phyloP scores from a whole-genome alignment of 768 basidiomycete genomes.

The Hirschioporus abietinus region DNA sequence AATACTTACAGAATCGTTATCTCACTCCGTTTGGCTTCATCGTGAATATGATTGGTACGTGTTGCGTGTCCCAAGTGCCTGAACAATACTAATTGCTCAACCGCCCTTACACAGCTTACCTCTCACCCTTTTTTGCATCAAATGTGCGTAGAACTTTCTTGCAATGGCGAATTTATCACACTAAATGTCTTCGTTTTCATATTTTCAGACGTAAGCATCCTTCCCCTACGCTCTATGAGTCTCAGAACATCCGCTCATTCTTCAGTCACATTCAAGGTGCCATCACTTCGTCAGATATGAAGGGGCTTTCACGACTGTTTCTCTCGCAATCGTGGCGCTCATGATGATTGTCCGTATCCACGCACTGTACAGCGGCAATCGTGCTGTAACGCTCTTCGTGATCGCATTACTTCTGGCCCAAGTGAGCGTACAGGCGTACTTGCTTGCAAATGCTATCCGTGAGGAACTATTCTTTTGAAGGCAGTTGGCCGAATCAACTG shows the following conservation, averaged over 20 bases:
- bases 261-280: constrained; percentile 16
- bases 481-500: neutral
- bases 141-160: neutral
- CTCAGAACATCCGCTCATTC: neutral
- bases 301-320: constrained; percentile 44
- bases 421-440: constrained; percentile 46
- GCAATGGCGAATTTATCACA: too few relatives aligned
- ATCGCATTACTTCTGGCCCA: constrained; percentile 35
- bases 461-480: constrained; percentile 15
- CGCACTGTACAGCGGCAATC: constrained; percentile 23
- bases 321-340: constrained; percentile 43
- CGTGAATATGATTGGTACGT: constrained; percentile 1
- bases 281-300: constrained; percentile 27
- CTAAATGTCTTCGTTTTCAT: neutral
- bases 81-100: neutral
- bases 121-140: neutral
- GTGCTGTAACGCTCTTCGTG: constrained; percentile 24
- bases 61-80: neutral
- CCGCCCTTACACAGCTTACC: neutral
- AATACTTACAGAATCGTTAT: neutral
- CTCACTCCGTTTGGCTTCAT: constrained; percentile 1
- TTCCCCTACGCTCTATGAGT: too few relatives aligned
- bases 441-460: constrained; percentile 50
- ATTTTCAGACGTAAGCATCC: constrained; percentile 1
- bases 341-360: constrained; percentile 54